phyloP scores from a whole-genome alignment of 192 early-diverging fungal genomes.

The Geosiphon pyriformis region DNA sequence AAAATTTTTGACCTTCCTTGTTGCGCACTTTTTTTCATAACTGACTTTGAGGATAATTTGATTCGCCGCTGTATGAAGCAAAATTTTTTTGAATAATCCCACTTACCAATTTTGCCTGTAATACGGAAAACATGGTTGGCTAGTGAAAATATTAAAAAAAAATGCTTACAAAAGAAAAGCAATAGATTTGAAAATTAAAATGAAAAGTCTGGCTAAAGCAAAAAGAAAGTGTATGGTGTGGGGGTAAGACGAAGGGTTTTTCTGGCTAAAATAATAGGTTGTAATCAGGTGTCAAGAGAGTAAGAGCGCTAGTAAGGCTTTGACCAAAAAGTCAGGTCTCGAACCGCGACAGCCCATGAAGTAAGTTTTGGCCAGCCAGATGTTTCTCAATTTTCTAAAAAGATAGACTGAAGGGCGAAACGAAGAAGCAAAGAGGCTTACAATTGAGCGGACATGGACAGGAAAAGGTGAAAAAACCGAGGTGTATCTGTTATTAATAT shows the following conservation, averaged over 20 bases:
- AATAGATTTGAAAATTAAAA: neutral
- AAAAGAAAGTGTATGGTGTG: neutral
- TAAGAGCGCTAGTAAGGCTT: neutral
- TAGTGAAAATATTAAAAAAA: neutral
- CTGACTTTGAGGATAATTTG: no score
- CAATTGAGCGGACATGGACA: no score
- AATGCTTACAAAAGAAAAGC: neutral
- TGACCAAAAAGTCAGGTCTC: neutral
- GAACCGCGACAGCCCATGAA: neutral
- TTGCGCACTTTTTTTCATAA: no score
- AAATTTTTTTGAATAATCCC: neutral
- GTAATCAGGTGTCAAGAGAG: neutral
- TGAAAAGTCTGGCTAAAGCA: neutral
- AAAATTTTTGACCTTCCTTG: no score
- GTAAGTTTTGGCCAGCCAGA: neutral
- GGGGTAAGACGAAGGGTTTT: no score
- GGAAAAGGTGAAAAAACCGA: no score
- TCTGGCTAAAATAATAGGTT: neutral
- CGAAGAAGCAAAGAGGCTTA: no score
- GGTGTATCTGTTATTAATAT: no score
- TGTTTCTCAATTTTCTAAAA: no score
- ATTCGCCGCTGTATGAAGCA: neutral
- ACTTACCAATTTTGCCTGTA: constrained; percentile 2
- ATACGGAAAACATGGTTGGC: neutral
- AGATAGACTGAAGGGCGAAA: no score